Percentiles rank a stretch among this genome's conserved stretches.
Evolutionary conservation across 2,329 filamentous ascomycete species (phyloP).

Genomic region (Aspergillus awamori): DNA sequence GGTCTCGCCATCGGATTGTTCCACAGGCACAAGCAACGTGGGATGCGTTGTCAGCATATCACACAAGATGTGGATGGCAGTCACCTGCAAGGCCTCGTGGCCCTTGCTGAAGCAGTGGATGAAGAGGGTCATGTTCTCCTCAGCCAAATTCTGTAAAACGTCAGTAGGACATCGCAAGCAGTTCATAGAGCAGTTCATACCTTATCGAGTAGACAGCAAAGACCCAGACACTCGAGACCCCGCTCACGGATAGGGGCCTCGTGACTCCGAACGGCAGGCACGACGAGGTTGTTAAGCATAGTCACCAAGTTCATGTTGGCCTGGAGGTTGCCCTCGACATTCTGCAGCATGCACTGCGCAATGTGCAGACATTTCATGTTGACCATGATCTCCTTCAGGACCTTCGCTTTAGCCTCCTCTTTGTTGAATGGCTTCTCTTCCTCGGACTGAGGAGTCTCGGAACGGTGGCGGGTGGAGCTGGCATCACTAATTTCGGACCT

Average conservation of each 20-base stretch:
- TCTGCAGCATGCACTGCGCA: constrained; percentile 94
- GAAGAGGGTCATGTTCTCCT: constrained; percentile 89
- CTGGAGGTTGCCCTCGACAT: constrained; percentile 84
- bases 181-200: constrained; percentile 39
- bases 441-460: constrained; percentile 54
- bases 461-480: constrained; percentile 53
- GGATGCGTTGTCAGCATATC: constrained; percentile 92
- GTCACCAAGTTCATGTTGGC: constrained; percentile 88
- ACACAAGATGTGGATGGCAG: constrained; percentile 85
- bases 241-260: constrained; percentile 90
- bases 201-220: constrained; percentile 89
- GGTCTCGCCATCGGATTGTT: constrained; percentile 51
- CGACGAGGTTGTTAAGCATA: constrained; percentile 97
- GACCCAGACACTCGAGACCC: constrained; percentile 82
- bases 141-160: constrained; percentile 68
- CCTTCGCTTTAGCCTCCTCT: constrained; percentile 68
- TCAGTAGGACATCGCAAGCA: constrained; percentile 16
- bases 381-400: constrained; percentile 83
- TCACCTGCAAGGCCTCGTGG: constrained; percentile 84
- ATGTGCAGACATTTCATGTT: constrained; percentile 99
- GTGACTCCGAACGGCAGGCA: constrained; percentile 90
- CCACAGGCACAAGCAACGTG: constrained; percentile 67
- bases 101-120: constrained; percentile 96
- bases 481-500: constrained; percentile 78
- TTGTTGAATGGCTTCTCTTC: constrained; percentile 59